Evolutionary conservation across 306 rosid species (phyloP).

Genomic region (Gynostemma pentaphyllum): DNA sequence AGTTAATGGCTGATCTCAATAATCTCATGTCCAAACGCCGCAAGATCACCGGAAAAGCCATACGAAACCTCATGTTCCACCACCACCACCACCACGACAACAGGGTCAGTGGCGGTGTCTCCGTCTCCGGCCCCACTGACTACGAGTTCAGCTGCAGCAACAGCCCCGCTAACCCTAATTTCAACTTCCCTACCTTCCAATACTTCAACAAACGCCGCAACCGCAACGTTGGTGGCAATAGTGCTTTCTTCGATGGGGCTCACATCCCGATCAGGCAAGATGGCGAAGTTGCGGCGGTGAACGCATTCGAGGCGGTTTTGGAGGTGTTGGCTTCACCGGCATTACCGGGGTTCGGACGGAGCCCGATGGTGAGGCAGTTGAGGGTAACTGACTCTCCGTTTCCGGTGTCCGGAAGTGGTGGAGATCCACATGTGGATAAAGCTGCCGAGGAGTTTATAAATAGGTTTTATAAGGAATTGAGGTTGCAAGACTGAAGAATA

Average conservation of each 20-base stretch:
- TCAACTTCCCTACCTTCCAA: too few relatives aligned
- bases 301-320: slow-evolving; percentile 6
- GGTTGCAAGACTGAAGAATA: slow-evolving; percentile 1
- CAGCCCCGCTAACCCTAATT: slow-evolving; percentile 7
- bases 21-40: slow-evolving; percentile 10
- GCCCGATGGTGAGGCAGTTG: slow-evolving; percentile 37
- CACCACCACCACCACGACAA: not conserved
- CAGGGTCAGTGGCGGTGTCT: too few relatives aligned
- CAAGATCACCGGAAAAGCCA: slow-evolving; percentile 9
- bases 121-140: not conserved
- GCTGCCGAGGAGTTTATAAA: slow-evolving; percentile 77
- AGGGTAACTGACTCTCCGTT: slow-evolving; percentile 65
- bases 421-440: slow-evolving; percentile 37
- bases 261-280: slow-evolving; percentile 5
- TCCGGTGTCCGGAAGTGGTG: slow-evolving; percentile 24
- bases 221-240: not conserved
- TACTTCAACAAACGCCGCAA: slow-evolving; percentile 2
- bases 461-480: slow-evolving; percentile 52
- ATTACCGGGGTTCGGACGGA: slow-evolving; percentile 25
- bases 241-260: not conserved
- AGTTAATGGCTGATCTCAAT: slow-evolving; percentile 9
- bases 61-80: slow-evolving; percentile 12
- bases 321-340: slow-evolving; percentile 41
- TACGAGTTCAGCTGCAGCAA: slow-evolving; percentile 19
- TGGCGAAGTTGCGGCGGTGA: slow-evolving; percentile 1